A percentile compares a stretch with the other conserved stretches of the same genome.
phyloP scores from a whole-genome alignment of 148 eudicot genomes.

The Agrostemma githago region DNA sequence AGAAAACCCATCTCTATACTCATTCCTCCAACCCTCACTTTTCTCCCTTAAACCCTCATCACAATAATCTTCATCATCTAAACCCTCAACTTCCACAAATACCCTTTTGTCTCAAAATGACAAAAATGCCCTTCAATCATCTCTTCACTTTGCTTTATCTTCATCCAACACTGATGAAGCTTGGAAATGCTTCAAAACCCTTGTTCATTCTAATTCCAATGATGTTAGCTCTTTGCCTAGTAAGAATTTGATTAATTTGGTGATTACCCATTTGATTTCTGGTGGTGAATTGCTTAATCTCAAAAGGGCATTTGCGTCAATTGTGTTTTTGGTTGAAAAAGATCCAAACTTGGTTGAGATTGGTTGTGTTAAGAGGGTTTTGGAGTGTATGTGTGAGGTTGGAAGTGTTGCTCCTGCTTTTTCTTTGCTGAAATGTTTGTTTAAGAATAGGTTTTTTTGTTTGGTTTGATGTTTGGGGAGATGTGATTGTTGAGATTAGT shows the following conservation, averaged over 20 bases:
- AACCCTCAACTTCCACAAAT: conserved; percentile 25
- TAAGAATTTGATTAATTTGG: conserved; percentile 57
- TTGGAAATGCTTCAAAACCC: conserved; percentile 78
- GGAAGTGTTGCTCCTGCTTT: conserved; percentile 64
- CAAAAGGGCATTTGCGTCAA: conserved; percentile 77
- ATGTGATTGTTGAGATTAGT: conserved; percentile 52
- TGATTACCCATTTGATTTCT: conserved; percentile 62
- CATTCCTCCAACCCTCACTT: conserved; percentile 79
- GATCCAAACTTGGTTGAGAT: conserved; percentile 48
- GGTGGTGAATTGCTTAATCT: conserved; percentile 50
- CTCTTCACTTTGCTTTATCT: conserved; percentile 46
- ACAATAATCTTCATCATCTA: conserved; percentile 16
- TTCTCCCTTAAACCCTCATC: conserved; percentile 35
- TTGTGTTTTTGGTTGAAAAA: conserved; percentile 60
- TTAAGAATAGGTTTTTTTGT: conserved; percentile 75
- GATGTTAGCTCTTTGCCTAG: conserved; percentile 42
- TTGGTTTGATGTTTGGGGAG: conserved; percentile 77
- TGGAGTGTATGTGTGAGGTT: conserved; percentile 40
- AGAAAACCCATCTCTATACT: conserved; percentile 61
- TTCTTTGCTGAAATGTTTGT: conserved; percentile 75
- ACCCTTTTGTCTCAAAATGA: conserved; percentile 33
- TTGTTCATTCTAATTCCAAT: conserved; percentile 25
- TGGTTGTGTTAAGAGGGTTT: conserved; percentile 41
- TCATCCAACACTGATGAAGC: conserved; percentile 53
- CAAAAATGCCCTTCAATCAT: conserved; percentile 47